These are phyloP conservation scores for Prototheca wickerhamii DNA, from an alignment of 163 green algal species.

Conservation along the genomic window DNA sequence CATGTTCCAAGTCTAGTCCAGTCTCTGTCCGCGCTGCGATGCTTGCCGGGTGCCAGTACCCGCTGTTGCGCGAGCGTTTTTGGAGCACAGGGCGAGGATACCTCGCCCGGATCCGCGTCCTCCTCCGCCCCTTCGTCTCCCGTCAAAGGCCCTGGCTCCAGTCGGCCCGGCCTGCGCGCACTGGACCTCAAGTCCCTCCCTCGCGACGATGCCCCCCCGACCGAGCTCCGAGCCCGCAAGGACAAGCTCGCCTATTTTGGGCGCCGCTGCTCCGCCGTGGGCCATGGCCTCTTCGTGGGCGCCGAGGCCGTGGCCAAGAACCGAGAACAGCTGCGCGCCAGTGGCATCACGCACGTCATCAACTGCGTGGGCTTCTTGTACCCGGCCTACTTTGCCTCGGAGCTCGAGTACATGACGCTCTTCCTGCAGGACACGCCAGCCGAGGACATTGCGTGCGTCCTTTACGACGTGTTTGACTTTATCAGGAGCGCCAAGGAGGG, in stretches of 20 bases:
- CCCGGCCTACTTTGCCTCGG: constrained; percentile 69
- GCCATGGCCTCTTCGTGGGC: constrained; percentile 66
- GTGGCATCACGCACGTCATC: constrained; percentile 90
- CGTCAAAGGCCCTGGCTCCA: background rate
- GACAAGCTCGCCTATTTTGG: constrained; percentile 86
- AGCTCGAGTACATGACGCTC: constrained; percentile 79
- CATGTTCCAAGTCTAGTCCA: background rate
- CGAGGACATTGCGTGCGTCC: constrained; percentile 85
- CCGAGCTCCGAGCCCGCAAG: constrained; percentile 51
- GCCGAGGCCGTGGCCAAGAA: constrained; percentile 75
- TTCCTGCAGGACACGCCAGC: constrained; percentile 83
- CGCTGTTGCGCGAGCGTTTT: constrained; percentile 6
- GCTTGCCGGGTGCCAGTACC: constrained; percentile 4
- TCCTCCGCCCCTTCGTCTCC: constrained; percentile 1
- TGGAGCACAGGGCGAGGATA: constrained; percentile 6
- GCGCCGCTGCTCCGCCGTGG: constrained; percentile 76
- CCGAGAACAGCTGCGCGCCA: constrained; percentile 46
- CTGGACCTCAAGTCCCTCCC: constrained; percentile 47
- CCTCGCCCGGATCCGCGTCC: background rate
- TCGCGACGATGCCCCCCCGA: constrained; percentile 45
- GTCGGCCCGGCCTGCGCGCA: constrained; percentile 4
- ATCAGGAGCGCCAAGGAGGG: constrained; percentile 49
- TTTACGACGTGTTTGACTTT: constrained; percentile 96
- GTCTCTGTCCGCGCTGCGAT: background rate
- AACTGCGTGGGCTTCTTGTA: constrained; percentile 94